Conservation (phyloP, 257 asterid species). For the Solanum infundibuliforme region DNA sequence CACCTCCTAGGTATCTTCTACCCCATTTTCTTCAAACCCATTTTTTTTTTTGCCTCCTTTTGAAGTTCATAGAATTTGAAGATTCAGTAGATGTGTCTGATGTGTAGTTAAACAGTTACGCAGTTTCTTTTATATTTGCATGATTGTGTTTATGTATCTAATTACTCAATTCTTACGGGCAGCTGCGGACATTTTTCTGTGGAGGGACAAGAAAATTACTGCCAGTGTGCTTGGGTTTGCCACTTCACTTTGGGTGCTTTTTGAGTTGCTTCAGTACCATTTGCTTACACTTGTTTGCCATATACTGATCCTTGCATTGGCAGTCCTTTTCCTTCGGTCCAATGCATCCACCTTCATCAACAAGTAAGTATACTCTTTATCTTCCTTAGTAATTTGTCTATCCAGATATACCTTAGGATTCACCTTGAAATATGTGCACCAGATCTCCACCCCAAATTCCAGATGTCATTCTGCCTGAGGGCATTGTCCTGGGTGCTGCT, state of each 20-base stretch:
- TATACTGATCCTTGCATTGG: constrained; percentile 45
- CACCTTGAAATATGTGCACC: constrained; percentile 8
- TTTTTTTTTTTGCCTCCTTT: too few species aligned
- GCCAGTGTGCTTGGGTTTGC: constrained; percentile 71
- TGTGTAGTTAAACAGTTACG: not conserved
- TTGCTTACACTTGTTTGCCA: constrained; percentile 80
- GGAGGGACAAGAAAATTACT: constrained; percentile 82
- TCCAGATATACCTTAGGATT: not conserved
- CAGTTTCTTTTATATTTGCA: not conserved
- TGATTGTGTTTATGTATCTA: not conserved
- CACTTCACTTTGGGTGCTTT: constrained; percentile 79
- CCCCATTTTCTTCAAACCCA: not conserved
- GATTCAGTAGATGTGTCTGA: not conserved
- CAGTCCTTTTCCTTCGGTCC: constrained; percentile 68
- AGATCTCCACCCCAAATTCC: constrained; percentile 82
- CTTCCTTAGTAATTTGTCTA: not conserved
- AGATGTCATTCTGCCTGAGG: constrained; percentile 30
- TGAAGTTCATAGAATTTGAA: not conserved
- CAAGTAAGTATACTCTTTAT: constrained; percentile 35
- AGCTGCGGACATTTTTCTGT: constrained; percentile 84
- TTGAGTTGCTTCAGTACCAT: constrained; percentile 80
- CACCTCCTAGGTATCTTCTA: not conserved
- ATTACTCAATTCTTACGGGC: not conserved
- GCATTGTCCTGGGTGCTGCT: constrained; percentile 60
- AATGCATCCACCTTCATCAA: constrained; percentile 67